Evolutionary conservation across 352 stramenopile genomes (phyloP).

Genomic region (Pythium guiyangense): DNA sequence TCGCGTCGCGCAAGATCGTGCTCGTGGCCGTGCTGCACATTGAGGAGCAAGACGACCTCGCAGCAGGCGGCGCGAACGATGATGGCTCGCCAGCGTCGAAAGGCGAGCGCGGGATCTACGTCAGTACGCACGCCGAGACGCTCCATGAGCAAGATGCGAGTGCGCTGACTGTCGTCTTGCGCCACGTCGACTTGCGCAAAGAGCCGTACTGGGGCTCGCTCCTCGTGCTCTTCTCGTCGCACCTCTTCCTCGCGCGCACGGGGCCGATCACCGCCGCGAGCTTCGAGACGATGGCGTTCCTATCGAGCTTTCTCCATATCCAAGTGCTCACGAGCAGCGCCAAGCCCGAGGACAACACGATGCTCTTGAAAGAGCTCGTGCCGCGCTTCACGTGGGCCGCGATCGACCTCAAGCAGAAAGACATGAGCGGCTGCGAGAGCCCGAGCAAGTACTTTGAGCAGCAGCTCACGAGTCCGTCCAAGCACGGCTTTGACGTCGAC

Average conservation of each 20-base stretch:
- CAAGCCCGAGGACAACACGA: constrained; percentile 25
- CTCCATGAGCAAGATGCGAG: constrained; percentile 45
- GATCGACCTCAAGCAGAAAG: constrained; percentile 74
- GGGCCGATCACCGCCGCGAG: constrained; percentile 32
- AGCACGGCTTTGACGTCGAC: constrained; percentile 31
- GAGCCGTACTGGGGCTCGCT: constrained; percentile 66
- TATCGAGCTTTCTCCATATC: constrained; percentile 42
- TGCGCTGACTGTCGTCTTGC: constrained; percentile 47
- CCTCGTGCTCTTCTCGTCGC: constrained; percentile 52
- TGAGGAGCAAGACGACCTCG: constrained; percentile 12
- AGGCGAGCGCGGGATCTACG: constrained; percentile 46
- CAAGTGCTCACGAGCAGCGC: constrained; percentile 27
- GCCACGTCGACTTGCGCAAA: constrained; percentile 33
- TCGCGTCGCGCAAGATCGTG: constrained; percentile 44
- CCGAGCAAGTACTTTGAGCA: constrained; percentile 66
- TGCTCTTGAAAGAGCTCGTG: constrained; percentile 44
- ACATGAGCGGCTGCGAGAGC: constrained; percentile 67
- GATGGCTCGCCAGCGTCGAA: background rate
- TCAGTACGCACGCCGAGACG: constrained; percentile 36
- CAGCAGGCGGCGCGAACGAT: background rate
- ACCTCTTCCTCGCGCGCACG: constrained; percentile 37
- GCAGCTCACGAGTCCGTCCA: constrained; percentile 36
- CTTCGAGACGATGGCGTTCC: constrained; percentile 45
- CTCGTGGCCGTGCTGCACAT: constrained; percentile 51
- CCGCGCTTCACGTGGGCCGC: constrained; percentile 63